Conservation (phyloP, 306 rosid genomes). For the Cucumis cinereus region DNA sequence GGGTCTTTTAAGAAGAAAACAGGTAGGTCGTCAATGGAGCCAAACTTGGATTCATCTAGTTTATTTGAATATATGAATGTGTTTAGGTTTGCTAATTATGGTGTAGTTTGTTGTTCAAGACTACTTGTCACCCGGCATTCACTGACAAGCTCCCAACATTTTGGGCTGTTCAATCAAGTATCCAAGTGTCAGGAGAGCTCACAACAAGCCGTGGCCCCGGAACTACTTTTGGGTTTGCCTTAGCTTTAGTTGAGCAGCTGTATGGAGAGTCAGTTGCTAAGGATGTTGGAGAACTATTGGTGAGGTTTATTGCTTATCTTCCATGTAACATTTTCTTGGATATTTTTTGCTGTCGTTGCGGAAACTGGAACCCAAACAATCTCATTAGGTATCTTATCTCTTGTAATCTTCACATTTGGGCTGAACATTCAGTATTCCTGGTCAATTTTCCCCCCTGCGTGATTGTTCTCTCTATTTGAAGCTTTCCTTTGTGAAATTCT, state of each 20-base stretch:
- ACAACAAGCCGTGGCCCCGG: constrained; percentile 96
- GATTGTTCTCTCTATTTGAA: background rate
- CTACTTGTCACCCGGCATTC: constrained; percentile 94
- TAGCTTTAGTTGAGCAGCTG: constrained; percentile 74
- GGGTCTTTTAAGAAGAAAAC: constrained; percentile 74
- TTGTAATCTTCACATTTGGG: background rate
- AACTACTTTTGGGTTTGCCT: constrained; percentile 69
- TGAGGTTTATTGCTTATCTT: constrained; percentile 19
- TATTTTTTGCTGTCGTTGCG: background rate
- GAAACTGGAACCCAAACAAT: background rate
- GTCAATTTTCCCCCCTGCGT: background rate
- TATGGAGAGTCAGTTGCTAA: constrained; percentile 64
- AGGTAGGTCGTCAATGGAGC: constrained; percentile 30
- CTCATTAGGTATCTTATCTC: background rate
- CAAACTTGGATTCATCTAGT: background rate
- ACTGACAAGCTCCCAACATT: constrained; percentile 76
- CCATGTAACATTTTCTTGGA: background rate
- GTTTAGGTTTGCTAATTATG: constrained; percentile 31
- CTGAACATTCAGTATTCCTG: background rate
- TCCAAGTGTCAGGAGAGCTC: constrained; percentile 79
- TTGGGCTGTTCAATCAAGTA: constrained; percentile 82
- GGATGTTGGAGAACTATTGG: constrained; percentile 59
- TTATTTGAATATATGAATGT: constrained; percentile 8
- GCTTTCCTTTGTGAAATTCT: background rate
- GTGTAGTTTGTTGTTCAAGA: constrained; percentile 49